These are phyloP conservation scores for Sugiyamaella paludigena DNA, from an alignment of 1,139 yeast genomes.

Conservation along the genomic window DNA sequence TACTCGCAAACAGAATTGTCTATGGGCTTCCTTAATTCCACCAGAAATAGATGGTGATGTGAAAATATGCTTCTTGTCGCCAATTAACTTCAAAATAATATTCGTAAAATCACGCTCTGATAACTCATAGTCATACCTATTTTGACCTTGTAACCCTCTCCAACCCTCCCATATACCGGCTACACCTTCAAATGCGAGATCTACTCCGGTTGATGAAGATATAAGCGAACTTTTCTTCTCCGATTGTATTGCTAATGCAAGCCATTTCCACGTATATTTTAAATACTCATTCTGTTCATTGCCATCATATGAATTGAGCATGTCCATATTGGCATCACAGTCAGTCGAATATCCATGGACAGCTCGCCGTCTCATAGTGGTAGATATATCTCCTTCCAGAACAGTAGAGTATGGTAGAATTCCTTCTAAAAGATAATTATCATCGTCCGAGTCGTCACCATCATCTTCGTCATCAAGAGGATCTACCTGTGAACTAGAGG, in stretches of 20 bases:
- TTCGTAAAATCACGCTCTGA: conserved; percentile 28
- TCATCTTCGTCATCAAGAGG: conserved; percentile 25
- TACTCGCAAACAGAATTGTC: conserved; percentile 77
- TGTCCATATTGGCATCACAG: conserved; percentile 59
- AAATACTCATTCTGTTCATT: conserved; percentile 48
- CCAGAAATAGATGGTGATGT: conserved; percentile 30
- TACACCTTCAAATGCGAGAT: conserved; percentile 86
- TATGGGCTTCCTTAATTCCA: conserved; percentile 42
- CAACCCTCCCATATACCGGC: conserved; percentile 87
- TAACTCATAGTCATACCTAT: conserved; percentile 20
- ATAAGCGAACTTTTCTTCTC: conserved; percentile 69
- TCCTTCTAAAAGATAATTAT: conserved; percentile 28
- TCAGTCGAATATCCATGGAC: conserved; percentile 70
- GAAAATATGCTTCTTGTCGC: conserved; percentile 36
- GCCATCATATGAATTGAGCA: conserved; percentile 47
- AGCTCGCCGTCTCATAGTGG: conserved; percentile 66
- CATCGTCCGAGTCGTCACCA: conserved; percentile 18
- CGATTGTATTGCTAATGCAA: conserved; percentile 66
- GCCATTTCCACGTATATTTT: conserved; percentile 88
- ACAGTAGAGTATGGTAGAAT: conserved; percentile 27
- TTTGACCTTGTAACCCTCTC: conserved; percentile 56
- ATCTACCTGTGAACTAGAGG: not conserved
- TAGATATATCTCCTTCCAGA: conserved; percentile 36
- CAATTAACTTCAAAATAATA: conserved; percentile 25
- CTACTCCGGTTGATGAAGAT: conserved; percentile 52